A percentile compares a stretch with the other conserved stretches of the same genome.
Evolutionary conservation across 2,329 filamentous ascomycete species (phyloP).

Genomic region (Sporothrix luriei): DNA sequence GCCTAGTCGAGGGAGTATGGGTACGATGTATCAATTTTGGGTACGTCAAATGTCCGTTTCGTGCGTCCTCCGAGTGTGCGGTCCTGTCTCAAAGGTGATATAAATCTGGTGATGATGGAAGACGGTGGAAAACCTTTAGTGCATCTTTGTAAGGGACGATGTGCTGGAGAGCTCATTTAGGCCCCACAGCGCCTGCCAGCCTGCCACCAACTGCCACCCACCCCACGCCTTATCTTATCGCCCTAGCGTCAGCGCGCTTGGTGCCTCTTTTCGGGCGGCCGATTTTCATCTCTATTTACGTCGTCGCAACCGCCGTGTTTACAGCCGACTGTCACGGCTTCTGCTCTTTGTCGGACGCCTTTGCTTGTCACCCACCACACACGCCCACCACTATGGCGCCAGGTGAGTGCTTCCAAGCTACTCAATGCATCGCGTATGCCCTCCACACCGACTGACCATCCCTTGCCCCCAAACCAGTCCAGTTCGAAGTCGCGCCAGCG

Average conservation of each 20-base stretch:
- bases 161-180: conserved; percentile 18
- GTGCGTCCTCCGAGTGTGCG: background rate
- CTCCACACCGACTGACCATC: background rate
- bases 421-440: too few species aligned
- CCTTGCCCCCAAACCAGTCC: conserved; percentile 26
- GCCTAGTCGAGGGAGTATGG: background rate
- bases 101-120: background rate
- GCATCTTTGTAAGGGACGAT: conserved; percentile 11
- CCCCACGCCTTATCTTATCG: conserved; percentile 37
- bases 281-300: conserved; percentile 27
- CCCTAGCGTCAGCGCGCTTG: conserved; percentile 24
- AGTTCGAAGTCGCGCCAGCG: conserved; percentile 75
- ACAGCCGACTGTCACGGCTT: conserved; percentile 23
- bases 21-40: background rate
- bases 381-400: conserved; percentile 33
- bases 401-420: conserved; percentile 16
- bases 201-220: background rate
- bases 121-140: conserved; percentile 9
- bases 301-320: conserved; percentile 31
- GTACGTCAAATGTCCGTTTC: background rate
- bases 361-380: background rate
- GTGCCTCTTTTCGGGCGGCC: conserved; percentile 14
- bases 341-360: background rate
- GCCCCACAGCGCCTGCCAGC: conserved; percentile 11
- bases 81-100: background rate